A percentile compares a stretch with the other conserved stretches of the same genome.
Evolutionary conservation across 371 early-diverging fungal species (phyloP).

Genomic region (Circinella minor): DNA sequence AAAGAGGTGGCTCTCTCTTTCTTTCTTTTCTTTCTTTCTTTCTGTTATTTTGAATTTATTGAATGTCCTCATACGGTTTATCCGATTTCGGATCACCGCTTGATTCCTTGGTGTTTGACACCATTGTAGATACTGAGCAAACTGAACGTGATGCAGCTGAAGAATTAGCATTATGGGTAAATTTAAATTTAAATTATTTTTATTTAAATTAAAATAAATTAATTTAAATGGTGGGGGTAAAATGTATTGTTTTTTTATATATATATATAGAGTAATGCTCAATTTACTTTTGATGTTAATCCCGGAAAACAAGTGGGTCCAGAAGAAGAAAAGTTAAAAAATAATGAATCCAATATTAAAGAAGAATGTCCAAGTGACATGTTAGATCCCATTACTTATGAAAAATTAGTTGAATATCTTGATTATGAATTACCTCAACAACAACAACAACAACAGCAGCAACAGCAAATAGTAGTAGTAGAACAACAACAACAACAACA

Average conservation of each 20-base stretch:
- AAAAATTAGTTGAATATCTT: slow-evolving; percentile 45
- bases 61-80: slow-evolving; percentile 5
- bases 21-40: too few relatives aligned
- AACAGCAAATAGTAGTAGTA: too few relatives aligned
- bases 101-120: slow-evolving; percentile 44
- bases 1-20: too few relatives aligned
- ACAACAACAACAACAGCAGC: slow-evolving; percentile 34
- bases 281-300: slow-evolving; percentile 67
- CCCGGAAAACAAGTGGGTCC: slow-evolving; percentile 57
- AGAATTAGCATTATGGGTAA: slow-evolving; percentile 58
- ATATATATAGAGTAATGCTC: slow-evolving; percentile 56
- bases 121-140: slow-evolving; percentile 26
- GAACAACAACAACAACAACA: slow-evolving; percentile 25
- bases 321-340: slow-evolving; percentile 43
- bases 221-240: not conserved
- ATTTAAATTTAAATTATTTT: too few relatives aligned
- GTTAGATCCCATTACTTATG: slow-evolving; percentile 45
- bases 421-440: slow-evolving; percentile 48
- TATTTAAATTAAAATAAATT: not conserved
- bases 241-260: not conserved
- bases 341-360: slow-evolving; percentile 16
- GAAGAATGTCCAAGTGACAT: not conserved
- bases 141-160: slow-evolving; percentile 50
- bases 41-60: too few relatives aligned
- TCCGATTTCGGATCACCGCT: slow-evolving; percentile 30